These are phyloP conservation scores for Trichosanthes cucumerina DNA, from an alignment of 306 rosid species.

Conservation along the genomic window DNA sequence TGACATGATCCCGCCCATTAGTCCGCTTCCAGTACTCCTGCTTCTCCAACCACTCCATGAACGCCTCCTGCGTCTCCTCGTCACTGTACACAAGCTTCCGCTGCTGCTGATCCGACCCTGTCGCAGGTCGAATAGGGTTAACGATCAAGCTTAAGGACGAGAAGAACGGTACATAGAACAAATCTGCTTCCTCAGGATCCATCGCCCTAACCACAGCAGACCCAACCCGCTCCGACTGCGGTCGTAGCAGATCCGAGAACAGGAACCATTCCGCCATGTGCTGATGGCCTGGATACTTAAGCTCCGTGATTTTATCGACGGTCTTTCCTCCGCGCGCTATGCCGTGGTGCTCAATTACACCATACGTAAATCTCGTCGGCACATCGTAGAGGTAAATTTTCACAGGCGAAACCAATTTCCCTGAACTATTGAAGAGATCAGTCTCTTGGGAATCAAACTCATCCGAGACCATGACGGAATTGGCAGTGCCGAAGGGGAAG, in stretches of 20 bases:
- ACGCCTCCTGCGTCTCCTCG: conserved; percentile 72
- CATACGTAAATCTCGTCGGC: conserved; percentile 61
- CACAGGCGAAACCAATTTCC: conserved; percentile 1
- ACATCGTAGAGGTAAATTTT: conserved; percentile 55
- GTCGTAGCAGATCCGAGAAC: conserved; percentile 45
- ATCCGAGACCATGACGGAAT: conserved; percentile 20
- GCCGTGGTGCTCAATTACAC: conserved; percentile 30
- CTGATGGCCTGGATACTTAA: conserved; percentile 89
- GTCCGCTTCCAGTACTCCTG: conserved; percentile 79
- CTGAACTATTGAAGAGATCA: background rate
- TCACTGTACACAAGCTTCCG: conserved; percentile 45
- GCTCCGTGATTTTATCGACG: conserved; percentile 6
- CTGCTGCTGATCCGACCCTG: conserved; percentile 16
- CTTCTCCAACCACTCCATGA: conserved; percentile 66
- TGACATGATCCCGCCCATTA: conserved; percentile 77
- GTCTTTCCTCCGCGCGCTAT: conserved; percentile 5
- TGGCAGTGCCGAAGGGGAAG: conserved; percentile 18
- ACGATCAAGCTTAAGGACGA: conserved; percentile 11
- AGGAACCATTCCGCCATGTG: conserved; percentile 96
- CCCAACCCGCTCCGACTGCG: conserved; percentile 34
- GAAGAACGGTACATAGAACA: conserved; percentile 21
- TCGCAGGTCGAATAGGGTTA: conserved; percentile 4
- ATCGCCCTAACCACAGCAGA: conserved; percentile 27
- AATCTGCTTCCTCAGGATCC: conserved; percentile 87
- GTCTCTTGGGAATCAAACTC: background rate